Percentiles rank a stretch among this genome's conserved stretches.
Evolutionary conservation across 305 asterid species (phyloP).

Genomic region (Ajuga reptans): DNA sequence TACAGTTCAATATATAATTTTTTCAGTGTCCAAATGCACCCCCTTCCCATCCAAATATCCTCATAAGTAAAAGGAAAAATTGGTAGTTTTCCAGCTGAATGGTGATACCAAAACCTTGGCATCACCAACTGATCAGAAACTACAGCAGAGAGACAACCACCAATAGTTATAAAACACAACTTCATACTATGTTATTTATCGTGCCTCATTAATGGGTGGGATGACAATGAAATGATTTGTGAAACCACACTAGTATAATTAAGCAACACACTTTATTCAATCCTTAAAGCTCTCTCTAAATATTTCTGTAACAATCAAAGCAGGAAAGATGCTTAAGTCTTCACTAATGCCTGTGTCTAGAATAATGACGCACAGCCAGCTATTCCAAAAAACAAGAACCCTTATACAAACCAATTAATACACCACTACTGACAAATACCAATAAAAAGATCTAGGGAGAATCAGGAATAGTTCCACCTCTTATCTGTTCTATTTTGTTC

Average conservation of each 20-base stretch:
- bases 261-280: not conserved
- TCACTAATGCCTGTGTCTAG: not conserved
- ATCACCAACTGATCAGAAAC: not conserved
- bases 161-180: not conserved
- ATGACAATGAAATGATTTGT: not conserved
- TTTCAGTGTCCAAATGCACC: not conserved
- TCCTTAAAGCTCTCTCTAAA: not conserved
- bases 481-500: not conserved
- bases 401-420: not conserved
- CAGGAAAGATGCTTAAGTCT: not conserved
- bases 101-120: not conserved
- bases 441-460: not conserved
- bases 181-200: not conserved
- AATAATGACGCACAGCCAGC: not conserved
- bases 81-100: not conserved
- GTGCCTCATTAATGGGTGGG: not conserved
- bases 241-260: not conserved
- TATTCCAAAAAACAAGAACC: slow-evolving; percentile 1
- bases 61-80: not conserved
- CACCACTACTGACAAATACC: not conserved
- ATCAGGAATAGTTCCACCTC: not conserved
- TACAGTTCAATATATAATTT: not conserved
- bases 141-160: not conserved
- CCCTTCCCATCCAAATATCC: not conserved
- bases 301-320: not conserved